Evolutionary conservation across 2,329 filamentous ascomycete genomes (phyloP), one percentile per base, ranked within the genome.

Genomic region (Fusarium siculi): DNA sequence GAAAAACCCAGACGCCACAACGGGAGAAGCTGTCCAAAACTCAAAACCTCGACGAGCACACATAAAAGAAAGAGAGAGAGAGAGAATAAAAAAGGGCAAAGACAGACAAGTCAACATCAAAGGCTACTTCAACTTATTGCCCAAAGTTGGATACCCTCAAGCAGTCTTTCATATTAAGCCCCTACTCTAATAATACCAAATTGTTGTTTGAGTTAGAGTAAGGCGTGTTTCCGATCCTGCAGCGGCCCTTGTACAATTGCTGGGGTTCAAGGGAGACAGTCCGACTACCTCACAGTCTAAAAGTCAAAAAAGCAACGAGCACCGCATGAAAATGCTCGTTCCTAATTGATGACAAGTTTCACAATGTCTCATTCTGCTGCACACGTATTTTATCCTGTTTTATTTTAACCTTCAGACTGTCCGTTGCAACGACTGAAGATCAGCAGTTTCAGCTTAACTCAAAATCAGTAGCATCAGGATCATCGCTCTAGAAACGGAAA

Each of bases 191-290:
- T 55, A 60, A 68, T 64, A 58, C 28, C 23, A 57, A 54, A 54
- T 47, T 68, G 36, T 57, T 52, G 73, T 75, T 72, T 74, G 67
- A 66, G 56, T 54, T 75, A 74, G 44, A 75, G 62, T 49, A 36
- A 58, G 47, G 62, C 32, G 58, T 68, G 71, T 74, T 74, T 74
- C 71, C 67, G 74, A 73, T 66, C 47, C 49, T 68, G 58, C 50
- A 65, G 42, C 53, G 67, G 47, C 55, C 71, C 71, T 56, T 57
- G 67, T 44, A 46, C 15, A 58, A 37, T 58, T 32, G 53, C 36
- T 40, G 47, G 57, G 55, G 55, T 47, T 39, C n/a, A 42, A 63
- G 63, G 40, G 55, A 64, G 57, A 39, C 37, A 63, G 44, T 62
- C 42, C 9, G 56, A 50, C 43, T 30, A 30, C 30, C 30, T 4